These are phyloP conservation scores for Aspergillus chevalieri DNA, from an alignment of 2,329 filamentous ascomycete genomes.

Conservation along the genomic window DNA sequence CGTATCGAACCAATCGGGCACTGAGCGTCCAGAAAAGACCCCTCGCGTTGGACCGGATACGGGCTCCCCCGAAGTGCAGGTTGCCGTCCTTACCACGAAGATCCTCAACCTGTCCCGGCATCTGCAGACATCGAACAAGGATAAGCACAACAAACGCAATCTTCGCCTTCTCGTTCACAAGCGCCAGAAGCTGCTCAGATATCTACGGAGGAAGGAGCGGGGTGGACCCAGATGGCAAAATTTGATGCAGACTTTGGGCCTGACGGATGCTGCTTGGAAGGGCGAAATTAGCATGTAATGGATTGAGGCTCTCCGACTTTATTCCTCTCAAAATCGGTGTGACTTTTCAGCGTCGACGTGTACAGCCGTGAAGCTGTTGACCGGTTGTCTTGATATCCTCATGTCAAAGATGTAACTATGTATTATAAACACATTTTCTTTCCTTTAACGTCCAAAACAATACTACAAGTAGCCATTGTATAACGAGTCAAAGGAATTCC, in stretches of 20 bases:
- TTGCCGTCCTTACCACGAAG: conserved; percentile 89
- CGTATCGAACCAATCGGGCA: conserved; percentile 38
- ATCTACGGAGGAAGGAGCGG: conserved; percentile 82
- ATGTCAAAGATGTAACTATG: background rate
- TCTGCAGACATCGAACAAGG: conserved; percentile 66
- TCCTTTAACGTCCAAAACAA: background rate
- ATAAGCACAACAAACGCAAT: conserved; percentile 93
- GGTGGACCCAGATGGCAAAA: conserved; percentile 87
- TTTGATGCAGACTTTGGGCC: conserved; percentile 73
- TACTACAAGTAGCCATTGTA: background rate
- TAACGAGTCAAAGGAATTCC: background rate
- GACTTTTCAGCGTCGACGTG: background rate
- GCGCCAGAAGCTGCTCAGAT: conserved; percentile 79
- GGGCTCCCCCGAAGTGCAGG: conserved; percentile 94
- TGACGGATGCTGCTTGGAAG: conserved; percentile 85
- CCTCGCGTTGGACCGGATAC: conserved; percentile 84
- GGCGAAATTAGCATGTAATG: conserved; percentile 72
- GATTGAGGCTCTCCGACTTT: conserved; percentile 4
- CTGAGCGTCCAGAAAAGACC: conserved; percentile 39
- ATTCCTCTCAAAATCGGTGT: background rate
- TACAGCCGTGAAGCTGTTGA: background rate
- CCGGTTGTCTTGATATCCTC: background rate
- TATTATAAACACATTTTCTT: background rate
- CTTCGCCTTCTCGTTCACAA: conserved; percentile 77
- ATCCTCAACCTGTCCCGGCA: conserved; percentile 74